Conservation (phyloP, 768 basidiomycete genomes). For the Boletus eberwhitei region DNA sequence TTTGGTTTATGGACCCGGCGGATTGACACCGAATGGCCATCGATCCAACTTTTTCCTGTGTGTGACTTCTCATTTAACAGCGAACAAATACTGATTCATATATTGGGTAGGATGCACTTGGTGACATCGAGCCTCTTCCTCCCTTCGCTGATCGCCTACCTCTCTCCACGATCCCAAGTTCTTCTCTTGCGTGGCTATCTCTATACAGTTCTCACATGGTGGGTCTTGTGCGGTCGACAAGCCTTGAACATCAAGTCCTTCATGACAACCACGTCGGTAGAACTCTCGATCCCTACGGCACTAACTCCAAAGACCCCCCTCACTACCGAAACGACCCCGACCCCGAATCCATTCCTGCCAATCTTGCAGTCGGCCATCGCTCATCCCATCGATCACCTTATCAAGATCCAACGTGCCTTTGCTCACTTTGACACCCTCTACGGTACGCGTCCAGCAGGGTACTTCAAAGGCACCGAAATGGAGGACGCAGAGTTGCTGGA, state of each 20-base stretch:
- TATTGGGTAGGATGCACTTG: slow-evolving; percentile 22
- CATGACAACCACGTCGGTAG: slow-evolving; percentile 24
- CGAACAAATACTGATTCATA: background rate
- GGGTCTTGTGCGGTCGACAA: slow-evolving; percentile 31
- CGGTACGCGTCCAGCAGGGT: slow-evolving; percentile 23
- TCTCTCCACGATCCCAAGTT: slow-evolving; percentile 16
- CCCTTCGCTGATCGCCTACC: slow-evolving; percentile 19
- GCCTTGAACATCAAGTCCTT: slow-evolving; percentile 31
- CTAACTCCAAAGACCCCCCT: background rate
- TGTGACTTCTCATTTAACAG: background rate
- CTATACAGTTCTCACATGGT: slow-evolving; percentile 23
- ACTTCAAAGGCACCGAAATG: slow-evolving; percentile 30
- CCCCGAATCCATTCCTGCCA: slow-evolving; percentile 40
- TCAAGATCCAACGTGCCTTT: slow-evolving; percentile 34
- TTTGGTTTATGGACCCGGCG: slow-evolving; percentile 56
- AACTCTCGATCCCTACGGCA: slow-evolving; percentile 5
- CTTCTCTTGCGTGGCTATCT: slow-evolving; percentile 32
- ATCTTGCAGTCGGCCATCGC: slow-evolving; percentile 38
- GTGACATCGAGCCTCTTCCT: slow-evolving; percentile 33
- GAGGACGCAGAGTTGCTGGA: slow-evolving; percentile 33
- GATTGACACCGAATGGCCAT: slow-evolving; percentile 50
- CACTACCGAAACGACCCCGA: slow-evolving; percentile 12
- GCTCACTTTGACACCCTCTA: slow-evolving; percentile 34
- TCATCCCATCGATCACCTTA: slow-evolving; percentile 34
- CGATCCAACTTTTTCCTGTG: slow-evolving; percentile 49